A percentile compares a stretch with the other conserved stretches of the same genome.
Conservation (phyloP, 164 flowering plant species). For the Vitis labrusca region DNA sequence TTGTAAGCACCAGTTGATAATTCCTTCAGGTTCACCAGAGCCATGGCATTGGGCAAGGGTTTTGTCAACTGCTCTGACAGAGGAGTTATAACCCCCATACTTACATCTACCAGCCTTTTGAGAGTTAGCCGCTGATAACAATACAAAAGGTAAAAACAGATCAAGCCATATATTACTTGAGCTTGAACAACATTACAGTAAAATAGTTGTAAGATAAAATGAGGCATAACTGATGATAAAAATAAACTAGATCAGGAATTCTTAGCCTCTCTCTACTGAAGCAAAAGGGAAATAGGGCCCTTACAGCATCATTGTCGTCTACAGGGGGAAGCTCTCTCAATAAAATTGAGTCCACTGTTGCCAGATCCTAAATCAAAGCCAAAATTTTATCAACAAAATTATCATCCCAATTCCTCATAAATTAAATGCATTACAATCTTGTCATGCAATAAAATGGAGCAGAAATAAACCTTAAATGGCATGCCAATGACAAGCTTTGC, state of each 20-base stretch:
- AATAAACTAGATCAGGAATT: too few species aligned
- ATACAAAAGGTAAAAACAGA: constrained; percentile 17
- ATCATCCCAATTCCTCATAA: background rate
- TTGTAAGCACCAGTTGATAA: constrained; percentile 76
- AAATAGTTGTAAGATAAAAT: background rate
- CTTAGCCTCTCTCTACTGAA: background rate
- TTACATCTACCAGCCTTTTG: constrained; percentile 84
- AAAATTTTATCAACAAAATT: constrained; percentile 7
- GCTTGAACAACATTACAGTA: background rate
- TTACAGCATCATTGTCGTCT: constrained; percentile 78
- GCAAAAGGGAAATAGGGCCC: constrained; percentile 12
- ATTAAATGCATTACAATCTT: background rate
- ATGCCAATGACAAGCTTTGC: constrained; percentile 94
- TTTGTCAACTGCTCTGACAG: constrained; percentile 92
- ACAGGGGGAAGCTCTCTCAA: constrained; percentile 84
- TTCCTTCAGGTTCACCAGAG: constrained; percentile 78
- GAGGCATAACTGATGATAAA: background rate
- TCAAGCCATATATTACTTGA: constrained; percentile 7
- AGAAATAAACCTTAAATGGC: constrained; percentile 85
- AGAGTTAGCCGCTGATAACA: constrained; percentile 81
- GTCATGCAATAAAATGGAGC: background rate
- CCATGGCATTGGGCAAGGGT: constrained; percentile 86
- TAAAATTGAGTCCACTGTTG: constrained; percentile 91
- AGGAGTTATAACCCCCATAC: constrained; percentile 94
- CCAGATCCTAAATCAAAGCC: constrained; percentile 65